Evolutionary conservation across 139 green algal species (phyloP).

Genomic region (Deuterostichococcus epilithicus): DNA sequence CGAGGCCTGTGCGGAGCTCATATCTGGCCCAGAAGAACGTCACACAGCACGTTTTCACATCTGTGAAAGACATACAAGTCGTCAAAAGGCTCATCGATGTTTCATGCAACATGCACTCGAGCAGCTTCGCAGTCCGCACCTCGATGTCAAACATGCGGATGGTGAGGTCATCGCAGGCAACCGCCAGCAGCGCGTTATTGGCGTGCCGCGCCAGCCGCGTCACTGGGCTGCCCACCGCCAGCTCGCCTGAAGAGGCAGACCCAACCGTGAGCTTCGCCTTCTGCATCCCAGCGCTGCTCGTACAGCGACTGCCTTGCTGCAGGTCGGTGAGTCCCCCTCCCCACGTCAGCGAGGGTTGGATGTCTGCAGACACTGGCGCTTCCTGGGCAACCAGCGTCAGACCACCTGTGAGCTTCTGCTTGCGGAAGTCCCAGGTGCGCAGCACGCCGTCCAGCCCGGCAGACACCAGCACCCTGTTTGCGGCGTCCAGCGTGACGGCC

Average conservation of each 20-base stretch:
- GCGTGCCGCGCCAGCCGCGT: slow-evolving; percentile 40
- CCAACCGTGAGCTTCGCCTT: too few relatives aligned
- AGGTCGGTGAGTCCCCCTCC: too few relatives aligned
- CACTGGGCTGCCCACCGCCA: slow-evolving; percentile 38
- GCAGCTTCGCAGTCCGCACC: background rate
- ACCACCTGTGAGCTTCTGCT: slow-evolving; percentile 28
- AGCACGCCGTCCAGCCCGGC: slow-evolving; percentile 59
- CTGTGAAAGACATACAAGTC: too few relatives aligned
- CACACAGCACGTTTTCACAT: too few relatives aligned
- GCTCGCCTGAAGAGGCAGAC: slow-evolving; percentile 10
- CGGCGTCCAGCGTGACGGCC: slow-evolving; percentile 58
- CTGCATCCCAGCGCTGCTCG: too few relatives aligned
- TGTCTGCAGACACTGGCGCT: too few relatives aligned
- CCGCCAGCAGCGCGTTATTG: slow-evolving; percentile 44
- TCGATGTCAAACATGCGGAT: slow-evolving; percentile 59
- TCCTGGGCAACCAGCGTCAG: too few relatives aligned
- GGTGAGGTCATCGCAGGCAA: slow-evolving; percentile 50
- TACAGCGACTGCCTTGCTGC: too few relatives aligned
- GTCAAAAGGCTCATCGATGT: too few relatives aligned
- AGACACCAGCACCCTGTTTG: slow-evolving; percentile 69
- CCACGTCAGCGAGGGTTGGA: background rate
- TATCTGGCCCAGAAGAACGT: too few relatives aligned
- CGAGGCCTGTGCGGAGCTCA: too few relatives aligned
- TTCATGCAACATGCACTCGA: background rate
- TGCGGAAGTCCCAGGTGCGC: slow-evolving; percentile 80